These are phyloP conservation scores for Euphrasia confusa DNA, from an alignment of 257 asterid species.

Conservation along the genomic window DNA sequence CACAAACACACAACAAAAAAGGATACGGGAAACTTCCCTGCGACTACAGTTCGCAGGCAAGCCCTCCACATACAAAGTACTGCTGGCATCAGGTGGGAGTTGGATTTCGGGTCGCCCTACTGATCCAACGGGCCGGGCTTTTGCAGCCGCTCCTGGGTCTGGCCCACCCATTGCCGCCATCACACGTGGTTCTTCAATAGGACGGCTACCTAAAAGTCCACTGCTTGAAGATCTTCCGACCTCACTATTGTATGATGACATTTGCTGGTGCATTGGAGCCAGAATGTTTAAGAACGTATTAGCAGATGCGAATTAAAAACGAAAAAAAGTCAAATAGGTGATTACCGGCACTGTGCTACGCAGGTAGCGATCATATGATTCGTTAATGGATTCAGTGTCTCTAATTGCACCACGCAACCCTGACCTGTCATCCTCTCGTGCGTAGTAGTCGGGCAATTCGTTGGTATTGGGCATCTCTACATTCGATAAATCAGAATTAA, in stretches of 20 bases:
- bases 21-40: constrained; percentile 92
- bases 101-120: constrained; percentile 54
- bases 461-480: constrained; percentile 57
- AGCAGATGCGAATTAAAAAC: constrained; percentile 10
- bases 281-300: constrained; percentile 4
- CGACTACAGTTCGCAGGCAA: constrained; percentile 61
- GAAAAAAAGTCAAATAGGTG: not conserved
- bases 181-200: constrained; percentile 51
- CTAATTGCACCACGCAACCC: constrained; percentile 44
- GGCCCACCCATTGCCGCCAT: constrained; percentile 42
- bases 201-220: constrained; percentile 45
- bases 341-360: constrained; percentile 48
- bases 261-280: constrained; percentile 40
- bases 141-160: constrained; percentile 38
- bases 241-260: constrained; percentile 45
- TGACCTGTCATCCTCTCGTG: constrained; percentile 48
- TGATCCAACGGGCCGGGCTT: constrained; percentile 37
- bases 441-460: constrained; percentile 40
- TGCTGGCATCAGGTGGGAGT: constrained; percentile 85
- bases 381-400: constrained; percentile 65
- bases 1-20: constrained; percentile 27
- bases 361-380: constrained; percentile 79
- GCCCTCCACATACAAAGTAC: constrained; percentile 59
- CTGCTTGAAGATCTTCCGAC: constrained; percentile 48
- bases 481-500: constrained; percentile 7